Conservation (phyloP, 1,139 yeast species). For the Sugiyamaella grinbergsii region DNA sequence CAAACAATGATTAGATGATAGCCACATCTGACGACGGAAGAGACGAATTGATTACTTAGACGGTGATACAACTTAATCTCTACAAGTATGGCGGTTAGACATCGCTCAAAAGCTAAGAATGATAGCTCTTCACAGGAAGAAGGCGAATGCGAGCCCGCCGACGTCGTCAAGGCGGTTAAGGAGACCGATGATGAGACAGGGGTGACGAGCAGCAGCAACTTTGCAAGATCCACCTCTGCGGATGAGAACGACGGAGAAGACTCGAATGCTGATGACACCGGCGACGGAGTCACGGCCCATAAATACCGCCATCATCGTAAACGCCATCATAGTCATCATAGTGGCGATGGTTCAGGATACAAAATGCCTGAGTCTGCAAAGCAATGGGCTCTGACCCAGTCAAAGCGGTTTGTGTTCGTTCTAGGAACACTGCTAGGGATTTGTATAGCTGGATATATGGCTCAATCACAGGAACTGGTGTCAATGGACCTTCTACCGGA, state of each 20-base stretch:
- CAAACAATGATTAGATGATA: neutral
- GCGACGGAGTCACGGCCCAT: neutral
- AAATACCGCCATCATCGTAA: slow-evolving; percentile 23
- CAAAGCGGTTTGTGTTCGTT: slow-evolving; percentile 45
- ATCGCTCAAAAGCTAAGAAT: neutral
- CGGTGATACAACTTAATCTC: neutral
- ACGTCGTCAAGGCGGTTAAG: slow-evolving; percentile 3
- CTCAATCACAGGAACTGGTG: slow-evolving; percentile 49
- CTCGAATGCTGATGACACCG: neutral
- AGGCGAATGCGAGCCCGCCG: slow-evolving; percentile 11
- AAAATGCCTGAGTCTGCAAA: neutral
- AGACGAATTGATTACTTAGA: neutral
- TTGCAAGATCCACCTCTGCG: neutral
- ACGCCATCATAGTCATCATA: slow-evolving; percentile 10
- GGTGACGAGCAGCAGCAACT: neutral
- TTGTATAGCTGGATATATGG: slow-evolving; percentile 62
- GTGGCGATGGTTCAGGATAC: neutral
- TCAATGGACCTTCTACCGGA: slow-evolving; percentile 55
- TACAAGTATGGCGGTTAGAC: slow-evolving; percentile 11
- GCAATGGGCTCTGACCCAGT: slow-evolving; percentile 28
- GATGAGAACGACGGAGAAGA: neutral
- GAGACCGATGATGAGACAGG: slow-evolving; percentile 6
- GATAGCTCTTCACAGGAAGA: slow-evolving; percentile 6
- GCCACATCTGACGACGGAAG: neutral
- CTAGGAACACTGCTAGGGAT: slow-evolving; percentile 75